These are phyloP conservation scores for Tinospora cordifolia DNA, from an alignment of 164 flowering plant genomes.

Conservation along the genomic window DNA sequence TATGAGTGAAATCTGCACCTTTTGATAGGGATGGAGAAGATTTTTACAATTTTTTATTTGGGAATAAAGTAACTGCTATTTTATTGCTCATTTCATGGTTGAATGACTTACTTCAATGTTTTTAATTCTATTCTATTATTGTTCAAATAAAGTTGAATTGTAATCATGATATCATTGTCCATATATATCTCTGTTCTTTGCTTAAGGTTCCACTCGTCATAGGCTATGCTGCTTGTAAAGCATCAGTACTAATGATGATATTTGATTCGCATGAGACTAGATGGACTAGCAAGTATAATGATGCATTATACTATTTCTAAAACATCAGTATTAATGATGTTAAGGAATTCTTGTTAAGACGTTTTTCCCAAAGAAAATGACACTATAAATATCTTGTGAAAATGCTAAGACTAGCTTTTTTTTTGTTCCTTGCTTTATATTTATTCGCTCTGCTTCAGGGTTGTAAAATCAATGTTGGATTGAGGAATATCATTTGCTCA, in stretches of 20 bases:
- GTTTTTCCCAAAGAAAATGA: too few species aligned
- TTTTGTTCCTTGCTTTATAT: background rate
- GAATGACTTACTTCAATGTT: background rate
- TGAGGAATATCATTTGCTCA: slow-evolving; percentile 63
- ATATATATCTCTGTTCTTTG: background rate
- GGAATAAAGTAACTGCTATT: background rate
- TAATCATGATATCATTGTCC: background rate
- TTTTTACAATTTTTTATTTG: background rate
- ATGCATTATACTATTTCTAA: background rate
- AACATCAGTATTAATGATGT: background rate
- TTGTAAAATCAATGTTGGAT: slow-evolving; percentile 56
- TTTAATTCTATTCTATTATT: background rate
- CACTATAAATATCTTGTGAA: too few species aligned
- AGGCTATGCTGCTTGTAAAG: background rate
- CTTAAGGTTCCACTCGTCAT: too few species aligned
- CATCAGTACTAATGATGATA: background rate
- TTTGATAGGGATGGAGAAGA: background rate
- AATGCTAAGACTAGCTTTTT: too few species aligned
- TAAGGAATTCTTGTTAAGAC: background rate
- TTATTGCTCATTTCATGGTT: background rate
- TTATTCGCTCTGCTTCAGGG: slow-evolving; percentile 35
- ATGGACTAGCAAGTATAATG: background rate
- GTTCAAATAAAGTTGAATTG: background rate
- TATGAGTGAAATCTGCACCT: background rate
- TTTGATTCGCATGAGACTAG: too few species aligned